phyloP scores from a whole-genome alignment of 1,139 yeast genomes.

The Sporopachydermia cereana region DNA sequence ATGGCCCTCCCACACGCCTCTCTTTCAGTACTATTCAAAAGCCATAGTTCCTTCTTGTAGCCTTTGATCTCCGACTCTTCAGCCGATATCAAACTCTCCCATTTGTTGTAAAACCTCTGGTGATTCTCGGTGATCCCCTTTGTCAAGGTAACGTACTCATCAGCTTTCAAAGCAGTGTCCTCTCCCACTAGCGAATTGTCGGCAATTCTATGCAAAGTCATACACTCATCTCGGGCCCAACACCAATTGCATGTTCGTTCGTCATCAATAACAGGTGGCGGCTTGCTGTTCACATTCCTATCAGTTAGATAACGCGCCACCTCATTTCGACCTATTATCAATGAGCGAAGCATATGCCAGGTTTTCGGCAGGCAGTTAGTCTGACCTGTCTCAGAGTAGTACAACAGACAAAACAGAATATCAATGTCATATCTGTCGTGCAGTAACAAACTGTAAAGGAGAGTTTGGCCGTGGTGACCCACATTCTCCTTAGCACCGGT shows the following conservation, averaged over 20 bases:
- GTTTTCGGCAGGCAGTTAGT: conserved; percentile 32
- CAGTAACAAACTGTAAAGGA: conserved; percentile 70
- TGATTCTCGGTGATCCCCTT: conserved; percentile 38
- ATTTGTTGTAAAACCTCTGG: conserved; percentile 46
- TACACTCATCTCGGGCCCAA: conserved; percentile 48
- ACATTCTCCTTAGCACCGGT: conserved; percentile 58
- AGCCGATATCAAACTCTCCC: conserved; percentile 63
- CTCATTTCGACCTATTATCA: conserved; percentile 61
- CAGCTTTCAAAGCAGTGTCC: conserved; percentile 34
- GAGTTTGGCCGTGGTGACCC: conserved; percentile 78
- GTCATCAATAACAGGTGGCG: conserved; percentile 53
- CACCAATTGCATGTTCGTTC: conserved; percentile 56
- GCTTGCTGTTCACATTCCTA: conserved; percentile 20
- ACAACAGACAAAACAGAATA: conserved; percentile 53
- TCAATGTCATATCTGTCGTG: conserved; percentile 69
- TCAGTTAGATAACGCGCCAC: conserved; percentile 45
- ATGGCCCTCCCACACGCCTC: conserved; percentile 55
- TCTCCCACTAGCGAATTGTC: conserved; percentile 32
- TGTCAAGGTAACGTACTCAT: conserved; percentile 36
- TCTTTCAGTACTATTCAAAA: conserved; percentile 45
- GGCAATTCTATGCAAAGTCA: conserved; percentile 48
- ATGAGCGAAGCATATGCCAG: conserved; percentile 44
- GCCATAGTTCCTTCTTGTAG: conserved; percentile 58
- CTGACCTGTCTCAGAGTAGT: conserved; percentile 55
- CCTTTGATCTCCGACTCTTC: conserved; percentile 55